These are phyloP conservation scores for Oryza meridionalis DNA, from an alignment of 176 grass and related monocot species.

Conservation along the genomic window DNA sequence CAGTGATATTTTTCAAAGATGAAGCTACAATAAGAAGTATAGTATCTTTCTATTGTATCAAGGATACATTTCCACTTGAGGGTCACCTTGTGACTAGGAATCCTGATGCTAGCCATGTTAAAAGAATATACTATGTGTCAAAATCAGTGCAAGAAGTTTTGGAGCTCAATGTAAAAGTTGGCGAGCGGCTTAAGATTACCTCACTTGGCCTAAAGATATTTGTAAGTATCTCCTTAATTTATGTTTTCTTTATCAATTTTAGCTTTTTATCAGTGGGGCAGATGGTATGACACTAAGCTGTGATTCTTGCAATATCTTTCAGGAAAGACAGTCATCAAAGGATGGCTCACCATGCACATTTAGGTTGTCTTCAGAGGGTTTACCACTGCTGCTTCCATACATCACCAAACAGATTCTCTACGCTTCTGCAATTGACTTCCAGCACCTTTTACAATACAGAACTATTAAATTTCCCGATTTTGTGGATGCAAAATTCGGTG, in stretches of 20 bases:
- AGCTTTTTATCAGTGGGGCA: neutral
- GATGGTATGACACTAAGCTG: neutral
- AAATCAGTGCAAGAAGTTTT: conserved; percentile 80
- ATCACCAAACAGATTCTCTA: conserved; percentile 83
- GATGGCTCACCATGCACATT: conserved; percentile 79
- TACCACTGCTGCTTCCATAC: conserved; percentile 84
- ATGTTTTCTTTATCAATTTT: conserved; percentile 1
- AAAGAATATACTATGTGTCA: conserved; percentile 97
- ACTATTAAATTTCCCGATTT: conserved; percentile 88
- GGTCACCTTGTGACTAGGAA: conserved; percentile 88
- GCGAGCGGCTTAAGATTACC: conserved; percentile 83
- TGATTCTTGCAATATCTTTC: conserved; percentile 37
- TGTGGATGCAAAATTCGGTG: conserved; percentile 65
- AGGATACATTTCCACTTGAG: conserved; percentile 74
- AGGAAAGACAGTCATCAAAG: conserved; percentile 88
- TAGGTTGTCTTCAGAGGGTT: conserved; percentile 92
- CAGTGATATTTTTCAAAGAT: conserved; percentile 91
- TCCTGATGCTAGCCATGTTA: conserved; percentile 74
- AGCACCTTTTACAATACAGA: conserved; percentile 86
- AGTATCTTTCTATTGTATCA: conserved; percentile 84
- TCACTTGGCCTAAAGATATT: conserved; percentile 97
- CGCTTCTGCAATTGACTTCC: conserved; percentile 69
- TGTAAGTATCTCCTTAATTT: conserved; percentile 59
- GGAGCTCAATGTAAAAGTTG: conserved; percentile 78
- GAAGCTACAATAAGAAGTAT: conserved; percentile 73